Evolutionary conservation across 2,329 filamentous ascomycete genomes (phyloP), one percentile per base, ranked within the genome.

Genomic region (Cyphellophora attinorum): DNA sequence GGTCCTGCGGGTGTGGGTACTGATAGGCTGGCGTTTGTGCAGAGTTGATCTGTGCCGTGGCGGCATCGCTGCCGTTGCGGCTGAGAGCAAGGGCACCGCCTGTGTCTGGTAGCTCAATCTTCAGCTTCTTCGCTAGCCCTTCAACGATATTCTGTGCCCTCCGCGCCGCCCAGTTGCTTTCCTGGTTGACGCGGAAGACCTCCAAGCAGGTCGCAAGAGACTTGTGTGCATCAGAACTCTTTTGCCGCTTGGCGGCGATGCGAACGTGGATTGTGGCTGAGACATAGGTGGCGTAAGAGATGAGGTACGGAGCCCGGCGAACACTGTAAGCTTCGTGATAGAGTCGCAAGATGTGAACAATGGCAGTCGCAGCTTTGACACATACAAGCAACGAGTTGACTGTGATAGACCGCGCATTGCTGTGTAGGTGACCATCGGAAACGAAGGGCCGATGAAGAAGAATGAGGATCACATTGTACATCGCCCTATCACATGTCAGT

Each of bases 101-200:
- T 34, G 31, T 21, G 13, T 31, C 27, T 34, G 29, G 25, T 28
- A 46, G 1, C 29, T 44, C 11, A 37, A 66, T 58, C 1, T 57
- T 57, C 31, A 69, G 56, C 11, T 61, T 56, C 36, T 61, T 59
- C 61, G 67, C 67, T 10, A 70, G 46, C 19, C 56, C 58, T 27
- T 64, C 51, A 0, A 70, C 60, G 8, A 70, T 62, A 0, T 58
- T 56, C 5, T 58, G 57, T 0, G 68, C 67, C 15, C 62, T 60
- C 19, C 60, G 55, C 0, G 69, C 65, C 0, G 67, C 65, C 45
- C 60, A 66, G 15, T 70, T 70, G 0, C 66, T 70, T 39, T 66
- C 64, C 32, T 67, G 60, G 18, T 72, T 70, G 19, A 67, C 61
- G 11, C 57, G 48, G 15, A 72, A 67, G 0, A 70, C 60, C 0